Base-by-base conservation (phyloP, 177 flowering plant species). In the Tripterygium wilfordii region DNA sequence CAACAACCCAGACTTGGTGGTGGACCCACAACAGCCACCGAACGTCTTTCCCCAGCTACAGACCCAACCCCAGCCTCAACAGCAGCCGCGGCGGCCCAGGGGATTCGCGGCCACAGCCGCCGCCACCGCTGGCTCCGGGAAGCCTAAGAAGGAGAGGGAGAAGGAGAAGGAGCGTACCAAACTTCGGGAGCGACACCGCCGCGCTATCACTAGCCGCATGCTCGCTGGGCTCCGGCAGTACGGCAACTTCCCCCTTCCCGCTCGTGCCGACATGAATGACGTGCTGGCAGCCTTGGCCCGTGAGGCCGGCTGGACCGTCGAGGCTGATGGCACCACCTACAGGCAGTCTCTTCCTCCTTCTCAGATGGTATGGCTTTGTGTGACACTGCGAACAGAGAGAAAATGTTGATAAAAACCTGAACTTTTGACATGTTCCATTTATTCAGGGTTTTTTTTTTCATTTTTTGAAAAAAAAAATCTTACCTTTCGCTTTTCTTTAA, bases 281-380 rank as follows among this genome's bases (percentile, higher is more conserved):
- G 96, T 88, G n/a, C 77, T 88, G 19, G 86, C 90, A 1, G 90
- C 94, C 14, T 74, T 85, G 2, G 94, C 94, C 1, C 82, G 90
- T 5, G 84, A 85, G 56, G 96, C 96, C 10, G 90, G 96, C 18
- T 85, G 96, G 96, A 71, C 71, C 16, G 96, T 88, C 23, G 96
- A 88, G 27, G 30, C 81, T 14, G 90, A 88, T 30, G 88, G 96
- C 49, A 85, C 86, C 48, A 82, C 94, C 3, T 85, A 79, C 41
- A 71, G 96, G 10, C 71, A 65, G 16, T 60, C 84, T 10, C 70
- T 78, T 2, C 70, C 81, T 13, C 58, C 64, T 28, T 42, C 65
- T 0, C 77, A 68, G 1, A n/a, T n/a, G n/a, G n/a, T n/a, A n/a
- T n/a, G n/a, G n/a, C n/a, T n/a, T n/a, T n/a, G n/a, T n/a, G n/a